Conservation (phyloP, 225 moss, liverwort and hornwort species). For the Antitrichia curtipendula region DNA sequence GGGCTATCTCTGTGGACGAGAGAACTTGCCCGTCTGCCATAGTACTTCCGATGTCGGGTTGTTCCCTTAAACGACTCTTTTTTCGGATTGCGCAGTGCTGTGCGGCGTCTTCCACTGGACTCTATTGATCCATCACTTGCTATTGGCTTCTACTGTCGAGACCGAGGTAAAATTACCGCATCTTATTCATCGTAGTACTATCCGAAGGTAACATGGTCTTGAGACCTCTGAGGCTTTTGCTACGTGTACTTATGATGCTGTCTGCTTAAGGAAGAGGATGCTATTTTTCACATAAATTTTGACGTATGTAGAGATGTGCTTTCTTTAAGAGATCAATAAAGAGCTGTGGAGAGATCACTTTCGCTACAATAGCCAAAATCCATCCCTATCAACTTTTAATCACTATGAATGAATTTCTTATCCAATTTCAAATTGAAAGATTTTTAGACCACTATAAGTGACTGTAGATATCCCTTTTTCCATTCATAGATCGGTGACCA, state of each 20-base stretch:
- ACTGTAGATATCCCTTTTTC: not conserved
- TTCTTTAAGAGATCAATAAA: not conserved
- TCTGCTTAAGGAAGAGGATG: not conserved
- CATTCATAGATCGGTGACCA: not conserved
- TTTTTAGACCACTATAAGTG: not conserved
- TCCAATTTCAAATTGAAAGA: not conserved
- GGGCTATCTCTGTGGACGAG: not conserved
- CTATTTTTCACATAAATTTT: not conserved
- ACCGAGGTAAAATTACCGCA: conserved; percentile 36
- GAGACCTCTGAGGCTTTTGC: not conserved
- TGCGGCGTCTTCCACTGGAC: conserved; percentile 80
- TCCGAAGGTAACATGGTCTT: not conserved
- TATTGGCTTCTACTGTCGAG: conserved; percentile 90
- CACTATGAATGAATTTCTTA: not conserved
- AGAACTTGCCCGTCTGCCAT: not conserved
- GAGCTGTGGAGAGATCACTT: not conserved
- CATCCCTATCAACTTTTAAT: not conserved
- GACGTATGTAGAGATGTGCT: not conserved
- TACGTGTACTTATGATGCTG: not conserved
- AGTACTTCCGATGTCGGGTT: not conserved
- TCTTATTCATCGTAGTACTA: not conserved
- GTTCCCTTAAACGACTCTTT: not conserved
- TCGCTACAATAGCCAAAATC: not conserved
- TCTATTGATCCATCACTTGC: conserved; percentile 92
- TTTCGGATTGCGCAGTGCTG: conserved; percentile 42